A percentile compares a stretch with the other conserved stretches of the same genome.
These are phyloP conservation scores for Lasiosphaeria miniovina DNA, from an alignment of 495 filamentous ascomycete genomes.

Conservation along the genomic window DNA sequence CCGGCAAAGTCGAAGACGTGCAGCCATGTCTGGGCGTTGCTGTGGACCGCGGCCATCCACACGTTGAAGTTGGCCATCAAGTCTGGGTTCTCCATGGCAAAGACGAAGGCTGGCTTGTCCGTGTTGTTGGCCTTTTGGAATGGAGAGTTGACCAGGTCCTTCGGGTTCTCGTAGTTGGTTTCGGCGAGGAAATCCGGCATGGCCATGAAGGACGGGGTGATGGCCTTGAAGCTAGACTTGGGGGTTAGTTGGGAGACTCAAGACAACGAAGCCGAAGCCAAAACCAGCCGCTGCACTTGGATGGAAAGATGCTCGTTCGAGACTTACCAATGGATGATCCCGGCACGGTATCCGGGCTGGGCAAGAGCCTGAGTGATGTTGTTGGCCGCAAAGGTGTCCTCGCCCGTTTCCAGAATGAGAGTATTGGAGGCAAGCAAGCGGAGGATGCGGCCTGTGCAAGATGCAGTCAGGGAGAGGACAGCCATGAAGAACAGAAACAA, in stretches of 20 bases:
- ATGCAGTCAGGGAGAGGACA: not conserved
- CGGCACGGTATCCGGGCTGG: slow-evolving; percentile 27
- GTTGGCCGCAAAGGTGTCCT: slow-evolving; percentile 37
- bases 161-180: slow-evolving; percentile 37
- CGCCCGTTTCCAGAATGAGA: slow-evolving; percentile 34
- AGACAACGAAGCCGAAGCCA: not conserved
- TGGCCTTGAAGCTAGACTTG: slow-evolving; percentile 31
- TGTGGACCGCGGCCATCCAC: slow-evolving; percentile 34
- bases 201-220: slow-evolving; percentile 28
- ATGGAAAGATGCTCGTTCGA: not conserved
- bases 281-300: not conserved
- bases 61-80: slow-evolving; percentile 34
- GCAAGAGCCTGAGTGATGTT: slow-evolving; percentile 33
- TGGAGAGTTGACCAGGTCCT: slow-evolving; percentile 27
- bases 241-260: not conserved
- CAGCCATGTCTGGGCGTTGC: slow-evolving; percentile 32
- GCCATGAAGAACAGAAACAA: not conserved
- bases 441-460: slow-evolving; percentile 39
- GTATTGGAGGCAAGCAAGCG: slow-evolving; percentile 41
- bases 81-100: slow-evolving; percentile 37
- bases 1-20: slow-evolving; percentile 20
- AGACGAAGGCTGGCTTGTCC: slow-evolving; percentile 36
- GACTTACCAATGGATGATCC: slow-evolving; percentile 32
- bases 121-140: slow-evolving; percentile 43
- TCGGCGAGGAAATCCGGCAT: slow-evolving; percentile 40